phyloP scores from a whole-genome alignment of 2,329 filamentous ascomycete genomes.

The Ascocoryne sarcoides region DNA sequence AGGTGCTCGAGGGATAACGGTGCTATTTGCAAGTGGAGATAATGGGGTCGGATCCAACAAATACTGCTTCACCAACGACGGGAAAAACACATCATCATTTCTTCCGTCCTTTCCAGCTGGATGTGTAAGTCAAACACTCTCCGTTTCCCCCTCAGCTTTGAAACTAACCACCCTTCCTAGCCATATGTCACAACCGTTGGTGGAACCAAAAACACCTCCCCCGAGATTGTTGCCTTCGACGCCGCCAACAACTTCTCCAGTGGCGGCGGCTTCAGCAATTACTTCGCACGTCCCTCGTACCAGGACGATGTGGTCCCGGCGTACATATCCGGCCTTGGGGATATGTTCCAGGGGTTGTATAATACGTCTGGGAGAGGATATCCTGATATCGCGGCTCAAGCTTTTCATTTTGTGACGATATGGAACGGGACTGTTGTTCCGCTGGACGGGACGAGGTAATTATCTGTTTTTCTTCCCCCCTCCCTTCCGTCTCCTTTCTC shows the following conservation, averaged over 20 bases:
- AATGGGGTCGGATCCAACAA: constrained; percentile 33
- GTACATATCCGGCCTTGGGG: constrained; percentile 35
- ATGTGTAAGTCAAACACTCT: constrained; percentile 4
- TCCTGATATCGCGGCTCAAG: constrained; percentile 45
- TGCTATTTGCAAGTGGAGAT: constrained; percentile 46
- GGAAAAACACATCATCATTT: constrained; percentile 44
- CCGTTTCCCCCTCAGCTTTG: too few species aligned
- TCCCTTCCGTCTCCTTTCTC: neutral
- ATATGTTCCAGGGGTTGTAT: constrained; percentile 38
- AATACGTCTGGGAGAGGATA: constrained; percentile 37
- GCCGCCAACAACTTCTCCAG: constrained; percentile 24
- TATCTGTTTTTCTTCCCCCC: neutral
- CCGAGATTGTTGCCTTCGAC: constrained; percentile 25
- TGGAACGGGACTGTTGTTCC: constrained; percentile 29
- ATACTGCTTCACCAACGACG: constrained; percentile 45
- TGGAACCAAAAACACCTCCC: constrained; percentile 14
- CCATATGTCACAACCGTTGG: constrained; percentile 24
- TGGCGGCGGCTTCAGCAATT: constrained; percentile 42
- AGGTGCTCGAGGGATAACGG: constrained; percentile 43
- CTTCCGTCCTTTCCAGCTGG: constrained; percentile 44
- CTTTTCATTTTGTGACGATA: constrained; percentile 42
- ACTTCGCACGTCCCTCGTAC: constrained; percentile 38
- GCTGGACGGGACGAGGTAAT: constrained; percentile 37
- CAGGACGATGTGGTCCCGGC: constrained; percentile 34
- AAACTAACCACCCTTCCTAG: constrained; percentile 29